Evolutionary conservation across 73 alveolate species (phyloP).

Genomic region (Uronychia setigera): DNA sequence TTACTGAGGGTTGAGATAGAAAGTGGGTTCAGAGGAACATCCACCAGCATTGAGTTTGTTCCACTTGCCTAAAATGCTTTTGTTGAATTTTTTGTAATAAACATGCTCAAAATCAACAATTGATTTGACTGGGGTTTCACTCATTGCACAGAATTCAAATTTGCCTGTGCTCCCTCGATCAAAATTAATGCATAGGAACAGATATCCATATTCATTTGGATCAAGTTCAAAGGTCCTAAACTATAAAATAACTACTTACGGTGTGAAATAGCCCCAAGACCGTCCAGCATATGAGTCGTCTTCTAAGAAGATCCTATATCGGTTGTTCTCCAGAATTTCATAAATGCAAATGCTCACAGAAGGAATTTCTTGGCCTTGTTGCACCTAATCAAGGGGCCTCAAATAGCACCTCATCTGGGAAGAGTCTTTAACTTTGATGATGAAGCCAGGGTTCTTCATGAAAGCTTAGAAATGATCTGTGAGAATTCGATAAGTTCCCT

Average conservation of each 20-base stretch:
- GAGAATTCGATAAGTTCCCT: slow-evolving; percentile 9
- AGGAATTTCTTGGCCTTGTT: slow-evolving; percentile 7
- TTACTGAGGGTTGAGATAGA: not conserved
- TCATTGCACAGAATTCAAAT: not conserved
- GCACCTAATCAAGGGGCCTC: not conserved
- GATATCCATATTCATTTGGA: not conserved
- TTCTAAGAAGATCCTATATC: slow-evolving; percentile 2
- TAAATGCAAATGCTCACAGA: slow-evolving; percentile 8
- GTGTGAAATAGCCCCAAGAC: slow-evolving; percentile 1
- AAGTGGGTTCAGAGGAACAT: slow-evolving; percentile 6
- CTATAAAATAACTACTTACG: no score
- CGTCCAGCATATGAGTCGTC: slow-evolving; percentile 3
- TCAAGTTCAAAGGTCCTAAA: slow-evolving; percentile 2
- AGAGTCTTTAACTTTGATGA: slow-evolving; percentile 1
- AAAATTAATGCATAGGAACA: not conserved
- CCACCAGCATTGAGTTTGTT: slow-evolving; percentile 6
- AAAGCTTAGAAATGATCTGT: slow-evolving; percentile 10
- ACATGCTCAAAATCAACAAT: not conserved
- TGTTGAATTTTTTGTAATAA: not conserved
- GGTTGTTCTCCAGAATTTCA: not conserved
- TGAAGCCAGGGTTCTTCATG: slow-evolving; percentile 18
- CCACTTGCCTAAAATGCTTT: not conserved
- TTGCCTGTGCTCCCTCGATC: not conserved
- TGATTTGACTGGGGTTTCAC: not conserved
- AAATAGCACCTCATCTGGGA: not conserved